A percentile compares a stretch with the other conserved stretches of the same genome.
Evolutionary conservation across 2,329 filamentous ascomycete species (phyloP).

Genomic region (Xylariales sp.): DNA sequence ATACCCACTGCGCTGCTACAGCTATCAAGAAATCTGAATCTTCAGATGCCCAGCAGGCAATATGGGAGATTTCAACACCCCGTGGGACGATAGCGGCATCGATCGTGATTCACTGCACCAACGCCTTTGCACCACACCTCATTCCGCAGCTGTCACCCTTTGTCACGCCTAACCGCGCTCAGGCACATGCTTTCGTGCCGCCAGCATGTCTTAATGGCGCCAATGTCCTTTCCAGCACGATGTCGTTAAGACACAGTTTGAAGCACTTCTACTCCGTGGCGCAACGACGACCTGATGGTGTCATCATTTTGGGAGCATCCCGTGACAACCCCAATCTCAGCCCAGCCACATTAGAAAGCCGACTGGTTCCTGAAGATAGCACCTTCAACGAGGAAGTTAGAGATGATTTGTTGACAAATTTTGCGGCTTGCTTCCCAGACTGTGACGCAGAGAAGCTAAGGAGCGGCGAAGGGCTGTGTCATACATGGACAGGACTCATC

Average conservation of each 20-base stretch:
- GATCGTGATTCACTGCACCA: constrained; percentile 33
- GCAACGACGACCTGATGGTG: constrained; percentile 36
- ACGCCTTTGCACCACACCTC: constrained; percentile 31
- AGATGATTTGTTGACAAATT: constrained; percentile 29
- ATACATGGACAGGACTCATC: constrained; percentile 43
- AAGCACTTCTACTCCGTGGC: constrained; percentile 46
- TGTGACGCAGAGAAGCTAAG: constrained; percentile 10
- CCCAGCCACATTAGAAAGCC: constrained; percentile 18
- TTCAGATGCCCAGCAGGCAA: constrained; percentile 7
- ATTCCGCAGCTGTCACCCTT: constrained; percentile 28
- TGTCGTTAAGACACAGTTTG: constrained; percentile 40
- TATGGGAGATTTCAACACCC: constrained; percentile 29
- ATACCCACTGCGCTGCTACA: constrained; percentile 36
- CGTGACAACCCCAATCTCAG: constrained; percentile 34
- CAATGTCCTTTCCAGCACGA: constrained; percentile 30
- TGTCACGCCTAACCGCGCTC: constrained; percentile 37
- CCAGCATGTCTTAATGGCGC: constrained; percentile 27
- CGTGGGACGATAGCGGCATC: constrained; percentile 24
- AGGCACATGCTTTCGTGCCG: constrained; percentile 39
- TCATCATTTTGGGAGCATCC: constrained; percentile 37
- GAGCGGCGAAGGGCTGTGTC: constrained; percentile 38
- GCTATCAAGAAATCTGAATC: constrained; percentile 16
- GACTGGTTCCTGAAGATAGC: constrained; percentile 33
- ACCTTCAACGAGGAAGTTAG: constrained; percentile 33
- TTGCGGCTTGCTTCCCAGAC: constrained; percentile 28